Percentiles rank a stretch among this genome's conserved stretches.
phyloP scores from a whole-genome alignment of 805 yeast genomes.

The Candida xiaguanensis region DNA sequence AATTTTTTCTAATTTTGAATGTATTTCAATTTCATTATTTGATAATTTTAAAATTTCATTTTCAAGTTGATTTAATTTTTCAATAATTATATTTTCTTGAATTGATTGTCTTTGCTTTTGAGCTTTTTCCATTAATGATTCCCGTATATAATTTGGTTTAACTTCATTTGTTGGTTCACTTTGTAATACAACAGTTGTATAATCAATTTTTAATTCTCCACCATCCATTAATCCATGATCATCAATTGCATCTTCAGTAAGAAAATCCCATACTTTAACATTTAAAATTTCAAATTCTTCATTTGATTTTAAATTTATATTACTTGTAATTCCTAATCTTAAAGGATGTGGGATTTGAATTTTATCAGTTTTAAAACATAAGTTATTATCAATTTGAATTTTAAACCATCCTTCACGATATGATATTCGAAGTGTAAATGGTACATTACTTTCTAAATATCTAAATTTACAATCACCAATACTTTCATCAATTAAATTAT shows the following conservation, averaged over 20 bases:
- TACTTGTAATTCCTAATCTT: conserved; percentile 53
- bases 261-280: conserved; percentile 50
- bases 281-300: conserved; percentile 67
- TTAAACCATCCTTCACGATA: conserved; percentile 52
- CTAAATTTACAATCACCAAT: conserved; percentile 56
- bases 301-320: conserved; percentile 22
- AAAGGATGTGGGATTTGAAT: conserved; percentile 44
- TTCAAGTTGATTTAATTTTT: conserved; percentile 9
- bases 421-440: conserved; percentile 62
- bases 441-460: conserved; percentile 68
- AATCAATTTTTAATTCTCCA: conserved; percentile 38
- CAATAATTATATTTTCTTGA: conserved; percentile 1
- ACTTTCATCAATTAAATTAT: conserved; percentile 28
- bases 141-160: conserved; percentile 17
- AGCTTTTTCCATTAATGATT: conserved; percentile 36
- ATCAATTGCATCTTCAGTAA: conserved; percentile 53
- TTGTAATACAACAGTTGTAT: conserved; percentile 22
- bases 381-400: conserved; percentile 67
- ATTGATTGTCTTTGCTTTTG: conserved; percentile 18
- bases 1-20: conserved; percentile 6
- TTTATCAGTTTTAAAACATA: conserved; percentile 63
- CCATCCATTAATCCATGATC: conserved; percentile 51
- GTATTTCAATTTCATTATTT: not conserved
- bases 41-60: conserved; percentile 11
- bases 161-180: conserved; percentile 3